Conservation (phyloP, 331 rosid species). For the Stylosanthes scabra region DNA sequence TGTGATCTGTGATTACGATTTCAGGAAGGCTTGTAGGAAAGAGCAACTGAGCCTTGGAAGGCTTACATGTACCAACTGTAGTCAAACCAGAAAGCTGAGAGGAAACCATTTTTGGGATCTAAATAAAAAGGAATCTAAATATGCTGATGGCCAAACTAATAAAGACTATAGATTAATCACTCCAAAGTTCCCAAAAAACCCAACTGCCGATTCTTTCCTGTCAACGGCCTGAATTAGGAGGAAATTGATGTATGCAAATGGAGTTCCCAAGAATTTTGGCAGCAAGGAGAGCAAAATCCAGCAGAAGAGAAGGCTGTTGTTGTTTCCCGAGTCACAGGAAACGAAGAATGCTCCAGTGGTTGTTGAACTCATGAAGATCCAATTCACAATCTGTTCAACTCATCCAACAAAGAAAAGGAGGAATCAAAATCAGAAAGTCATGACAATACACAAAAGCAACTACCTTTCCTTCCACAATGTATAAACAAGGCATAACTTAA, state of each 20-base stretch:
- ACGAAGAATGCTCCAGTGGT: conserved; percentile 75
- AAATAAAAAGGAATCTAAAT: conserved; percentile 40
- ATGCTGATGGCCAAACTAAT: conserved; percentile 47
- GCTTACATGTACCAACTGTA: conserved; percentile 43
- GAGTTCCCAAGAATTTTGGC: conserved; percentile 88
- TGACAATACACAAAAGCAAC: conserved; percentile 10
- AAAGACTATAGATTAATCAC: conserved; percentile 44
- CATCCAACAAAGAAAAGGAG: conserved; percentile 11
- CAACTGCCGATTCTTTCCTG: conserved; percentile 72
- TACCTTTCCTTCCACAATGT: neutral
- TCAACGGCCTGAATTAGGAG: conserved; percentile 82
- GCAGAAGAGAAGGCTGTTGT: conserved; percentile 71
- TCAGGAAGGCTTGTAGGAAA: conserved; percentile 57
- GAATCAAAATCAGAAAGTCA: conserved; percentile 15
- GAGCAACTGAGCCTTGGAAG: conserved; percentile 50
- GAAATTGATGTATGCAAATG: conserved; percentile 76
- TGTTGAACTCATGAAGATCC: conserved; percentile 97
- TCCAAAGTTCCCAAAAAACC: conserved; percentile 42
- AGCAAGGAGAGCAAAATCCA: conserved; percentile 84
- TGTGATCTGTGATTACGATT: conserved; percentile 51
- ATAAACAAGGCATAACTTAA: conserved; percentile 10
- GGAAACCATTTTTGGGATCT: conserved; percentile 70
- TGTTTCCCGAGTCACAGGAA: conserved; percentile 98
- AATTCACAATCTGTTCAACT: conserved; percentile 62
- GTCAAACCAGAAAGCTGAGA: conserved; percentile 69